Conservation (phyloP, 768 basidiomycete genomes). For the Melanogaster broomeanus region DNA sequence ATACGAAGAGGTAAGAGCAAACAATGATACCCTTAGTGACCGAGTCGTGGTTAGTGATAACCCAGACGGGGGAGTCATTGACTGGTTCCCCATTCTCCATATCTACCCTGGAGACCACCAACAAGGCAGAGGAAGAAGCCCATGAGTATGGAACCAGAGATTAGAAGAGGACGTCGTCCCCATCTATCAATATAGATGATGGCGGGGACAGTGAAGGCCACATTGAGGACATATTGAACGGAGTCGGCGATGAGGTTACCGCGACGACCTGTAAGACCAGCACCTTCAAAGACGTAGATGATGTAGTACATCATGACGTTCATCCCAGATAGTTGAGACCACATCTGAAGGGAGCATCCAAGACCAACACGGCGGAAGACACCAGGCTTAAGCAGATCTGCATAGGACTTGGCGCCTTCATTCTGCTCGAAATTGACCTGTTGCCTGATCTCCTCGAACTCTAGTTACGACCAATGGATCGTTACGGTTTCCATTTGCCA, state of each 20-base stretch:
- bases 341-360: conserved; percentile 74
- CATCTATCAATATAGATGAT: conserved; percentile 72
- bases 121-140: conserved; percentile 78
- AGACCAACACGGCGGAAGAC: conserved; percentile 71
- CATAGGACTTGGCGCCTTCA: conserved; percentile 70
- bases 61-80: conserved; percentile 51
- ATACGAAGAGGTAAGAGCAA: conserved; percentile 77
- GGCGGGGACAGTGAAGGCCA: conserved; percentile 44
- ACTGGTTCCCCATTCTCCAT: conserved; percentile 62
- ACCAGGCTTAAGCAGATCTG: conserved; percentile 65
- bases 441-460: conserved; percentile 65
- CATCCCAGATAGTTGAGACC: conserved; percentile 77
- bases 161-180: conserved; percentile 77
- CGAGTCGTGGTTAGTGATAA: conserved; percentile 53
- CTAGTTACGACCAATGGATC: conserved; percentile 66
- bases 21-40: conserved; percentile 75
- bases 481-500: conserved; percentile 53
- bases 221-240: conserved; percentile 54
- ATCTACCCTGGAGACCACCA: conserved; percentile 70
- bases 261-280: conserved; percentile 74
- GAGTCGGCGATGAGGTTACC: conserved; percentile 75
- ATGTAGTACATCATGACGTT: conserved; percentile 74
- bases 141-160: conserved; percentile 67
- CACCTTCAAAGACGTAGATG: conserved; percentile 74
- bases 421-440: conserved; percentile 61